Evolutionary conservation across 208 protist species (phyloP).

Genomic region (Leishmania martiniquensis): DNA sequence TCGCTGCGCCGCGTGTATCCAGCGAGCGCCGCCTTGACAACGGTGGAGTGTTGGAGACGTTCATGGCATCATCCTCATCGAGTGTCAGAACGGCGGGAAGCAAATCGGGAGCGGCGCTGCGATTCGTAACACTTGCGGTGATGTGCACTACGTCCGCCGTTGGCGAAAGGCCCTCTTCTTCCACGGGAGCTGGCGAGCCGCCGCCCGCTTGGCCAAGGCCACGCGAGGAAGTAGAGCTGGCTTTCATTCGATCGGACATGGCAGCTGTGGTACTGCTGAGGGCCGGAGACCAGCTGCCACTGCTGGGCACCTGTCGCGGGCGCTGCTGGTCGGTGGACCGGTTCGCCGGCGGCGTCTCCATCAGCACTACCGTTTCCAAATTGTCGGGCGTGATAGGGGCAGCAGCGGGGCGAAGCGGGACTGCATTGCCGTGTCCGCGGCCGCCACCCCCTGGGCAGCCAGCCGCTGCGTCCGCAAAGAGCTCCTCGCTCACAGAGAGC

Average conservation of each 20-base stretch:
- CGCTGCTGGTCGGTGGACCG: background rate
- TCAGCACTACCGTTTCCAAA: conserved; percentile 27
- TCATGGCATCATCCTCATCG: conserved; percentile 1
- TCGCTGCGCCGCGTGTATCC: background rate
- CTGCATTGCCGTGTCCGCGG: conserved; percentile 8
- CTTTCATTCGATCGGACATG: background rate
- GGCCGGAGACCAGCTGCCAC: background rate
- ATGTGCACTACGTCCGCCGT: background rate
- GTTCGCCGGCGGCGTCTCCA: conserved; percentile 12
- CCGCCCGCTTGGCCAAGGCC: background rate
- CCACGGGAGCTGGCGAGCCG: background rate
- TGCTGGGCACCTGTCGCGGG: background rate
- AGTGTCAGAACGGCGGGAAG: background rate
- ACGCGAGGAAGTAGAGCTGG: background rate
- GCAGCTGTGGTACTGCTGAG: background rate
- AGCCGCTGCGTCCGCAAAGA: background rate
- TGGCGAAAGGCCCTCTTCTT: background rate
- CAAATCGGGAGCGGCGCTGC: background rate
- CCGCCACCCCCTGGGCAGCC: background rate
- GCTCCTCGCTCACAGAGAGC: conserved; percentile 16
- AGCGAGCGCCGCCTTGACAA: background rate
- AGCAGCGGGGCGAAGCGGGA: background rate
- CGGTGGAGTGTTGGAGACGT: background rate
- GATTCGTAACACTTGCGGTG: too few relatives aligned
- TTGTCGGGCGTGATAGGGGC: conserved; percentile 1